phyloP scores from a whole-genome alignment of 495 filamentous ascomycete species.

The Penicillium ochrochloron region DNA sequence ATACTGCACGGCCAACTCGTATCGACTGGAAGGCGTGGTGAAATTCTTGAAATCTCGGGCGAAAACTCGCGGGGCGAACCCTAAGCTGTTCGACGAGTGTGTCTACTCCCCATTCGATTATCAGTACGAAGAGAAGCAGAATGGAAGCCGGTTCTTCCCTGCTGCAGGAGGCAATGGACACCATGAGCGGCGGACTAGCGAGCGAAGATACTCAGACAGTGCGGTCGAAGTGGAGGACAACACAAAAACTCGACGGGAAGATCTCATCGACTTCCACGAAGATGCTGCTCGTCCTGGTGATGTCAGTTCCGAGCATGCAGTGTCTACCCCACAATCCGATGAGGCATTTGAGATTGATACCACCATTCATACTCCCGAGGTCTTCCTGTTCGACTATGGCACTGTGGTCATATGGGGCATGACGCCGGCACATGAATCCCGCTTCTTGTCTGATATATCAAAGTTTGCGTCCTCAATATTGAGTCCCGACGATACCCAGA shows the following conservation, averaged over 20 bases:
- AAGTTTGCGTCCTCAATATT: constrained; percentile 94
- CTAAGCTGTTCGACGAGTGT: constrained; percentile 94
- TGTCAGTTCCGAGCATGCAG: constrained; percentile 33
- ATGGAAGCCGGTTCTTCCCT: constrained; percentile 27
- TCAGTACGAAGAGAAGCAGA: constrained; percentile 49
- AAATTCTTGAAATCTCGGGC: constrained; percentile 83
- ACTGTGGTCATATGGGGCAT: constrained; percentile 99
- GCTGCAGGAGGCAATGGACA: constrained; percentile 32
- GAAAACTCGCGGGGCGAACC: constrained; percentile 74
- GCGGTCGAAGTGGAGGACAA: constrained; percentile 61
- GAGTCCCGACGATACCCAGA: constrained; percentile 83
- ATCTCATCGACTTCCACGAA: constrained; percentile 58
- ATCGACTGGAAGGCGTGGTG: constrained; percentile 85
- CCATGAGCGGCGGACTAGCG: constrained; percentile 47
- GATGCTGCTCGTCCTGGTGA: constrained; percentile 39
- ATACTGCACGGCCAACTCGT: constrained; percentile 91
- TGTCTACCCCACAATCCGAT: constrained; percentile 29
- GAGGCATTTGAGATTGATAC: constrained; percentile 55
- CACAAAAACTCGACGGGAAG: constrained; percentile 51
- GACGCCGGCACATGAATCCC: constrained; percentile 79
- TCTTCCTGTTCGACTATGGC: constrained; percentile 96
- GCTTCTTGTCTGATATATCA: constrained; percentile 91
- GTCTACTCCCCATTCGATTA: constrained; percentile 94
- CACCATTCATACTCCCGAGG: constrained; percentile 84
- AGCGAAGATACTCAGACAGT: constrained; percentile 69